Conservation (phyloP, 352 stramenopile species). For the Thalassiosira ordinaria region DNA sequence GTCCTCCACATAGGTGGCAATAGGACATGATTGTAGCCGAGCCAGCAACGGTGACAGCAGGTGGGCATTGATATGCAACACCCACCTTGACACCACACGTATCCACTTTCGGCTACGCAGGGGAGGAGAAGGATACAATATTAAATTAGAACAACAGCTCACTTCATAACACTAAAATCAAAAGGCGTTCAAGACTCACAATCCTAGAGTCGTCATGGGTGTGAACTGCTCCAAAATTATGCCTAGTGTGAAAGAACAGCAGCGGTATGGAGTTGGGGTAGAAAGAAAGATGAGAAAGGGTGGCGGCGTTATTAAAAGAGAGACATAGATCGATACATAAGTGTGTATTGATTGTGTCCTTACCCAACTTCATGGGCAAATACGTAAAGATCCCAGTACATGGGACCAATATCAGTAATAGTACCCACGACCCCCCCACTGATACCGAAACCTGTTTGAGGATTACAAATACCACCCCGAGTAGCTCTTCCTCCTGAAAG, state of each 20-base stretch:
- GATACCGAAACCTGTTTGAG: conserved; percentile 25
- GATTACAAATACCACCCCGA: conserved; percentile 29
- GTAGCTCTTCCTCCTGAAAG: conserved; percentile 24
- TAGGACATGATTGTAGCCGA: conserved; percentile 9
- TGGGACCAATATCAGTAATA: neutral
- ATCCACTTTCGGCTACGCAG: neutral
- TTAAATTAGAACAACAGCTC: neutral
- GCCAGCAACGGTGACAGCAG: neutral
- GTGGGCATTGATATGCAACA: neutral
- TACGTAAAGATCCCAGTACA: conserved; percentile 9
- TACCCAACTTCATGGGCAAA: conserved; percentile 1
- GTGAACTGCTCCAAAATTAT: conserved; percentile 19
- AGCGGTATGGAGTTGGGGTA: no score
- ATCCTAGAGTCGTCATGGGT: no score
- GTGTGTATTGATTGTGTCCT: no score
- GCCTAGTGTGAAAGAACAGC: no score
- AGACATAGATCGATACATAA: no score
- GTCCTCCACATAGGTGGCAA: no score
- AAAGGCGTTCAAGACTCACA: no score
- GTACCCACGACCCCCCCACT: conserved; percentile 1
- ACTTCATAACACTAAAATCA: no score
- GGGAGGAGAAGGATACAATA: neutral
- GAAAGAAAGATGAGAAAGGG: no score
- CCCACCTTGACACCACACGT: neutral
- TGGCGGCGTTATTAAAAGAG: no score